A percentile compares a stretch with the other conserved stretches of the same genome.
phyloP scores from a whole-genome alignment of 192 early-diverging fungal species.

The Neocallimastix lanati region DNA sequence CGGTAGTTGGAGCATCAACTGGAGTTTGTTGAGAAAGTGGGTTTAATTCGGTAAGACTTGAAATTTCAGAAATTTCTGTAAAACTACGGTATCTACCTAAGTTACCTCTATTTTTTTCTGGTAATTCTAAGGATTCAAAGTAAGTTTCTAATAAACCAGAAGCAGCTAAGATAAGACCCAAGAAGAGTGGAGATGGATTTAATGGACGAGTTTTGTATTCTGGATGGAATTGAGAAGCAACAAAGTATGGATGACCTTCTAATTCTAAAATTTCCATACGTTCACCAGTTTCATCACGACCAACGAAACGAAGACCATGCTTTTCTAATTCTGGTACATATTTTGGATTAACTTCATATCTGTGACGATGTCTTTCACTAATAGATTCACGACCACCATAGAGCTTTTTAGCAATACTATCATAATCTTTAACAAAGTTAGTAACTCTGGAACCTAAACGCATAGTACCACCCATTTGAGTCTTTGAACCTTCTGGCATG shows the following conservation, averaged over 20 bases:
- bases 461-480: constrained; percentile 93
- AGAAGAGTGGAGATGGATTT: constrained; percentile 76
- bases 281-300: constrained; percentile 82
- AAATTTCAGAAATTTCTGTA: not conserved
- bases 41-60: not conserved
- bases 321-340: constrained; percentile 52
- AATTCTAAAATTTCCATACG: constrained; percentile 95
- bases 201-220: constrained; percentile 92
- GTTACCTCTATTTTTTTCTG: not conserved
- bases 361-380: constrained; percentile 23
- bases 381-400: not conserved
- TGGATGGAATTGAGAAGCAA: constrained; percentile 91
- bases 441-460: constrained; percentile 74
- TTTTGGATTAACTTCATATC: constrained; percentile 90
- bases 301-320: constrained; percentile 74
- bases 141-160: constrained; percentile 45
- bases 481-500: constrained; percentile 93
- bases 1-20: not conserved
- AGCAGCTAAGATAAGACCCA: constrained; percentile 80
- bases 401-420: constrained; percentile 1
- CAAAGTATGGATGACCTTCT: constrained; percentile 69
- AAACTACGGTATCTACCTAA: not conserved
- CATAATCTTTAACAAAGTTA: constrained; percentile 17
- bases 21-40: not conserved
- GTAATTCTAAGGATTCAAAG: constrained; percentile 1